phyloP scores from a whole-genome alignment of 192 early-diverging fungal genomes.

The Oehlia diaphana region DNA sequence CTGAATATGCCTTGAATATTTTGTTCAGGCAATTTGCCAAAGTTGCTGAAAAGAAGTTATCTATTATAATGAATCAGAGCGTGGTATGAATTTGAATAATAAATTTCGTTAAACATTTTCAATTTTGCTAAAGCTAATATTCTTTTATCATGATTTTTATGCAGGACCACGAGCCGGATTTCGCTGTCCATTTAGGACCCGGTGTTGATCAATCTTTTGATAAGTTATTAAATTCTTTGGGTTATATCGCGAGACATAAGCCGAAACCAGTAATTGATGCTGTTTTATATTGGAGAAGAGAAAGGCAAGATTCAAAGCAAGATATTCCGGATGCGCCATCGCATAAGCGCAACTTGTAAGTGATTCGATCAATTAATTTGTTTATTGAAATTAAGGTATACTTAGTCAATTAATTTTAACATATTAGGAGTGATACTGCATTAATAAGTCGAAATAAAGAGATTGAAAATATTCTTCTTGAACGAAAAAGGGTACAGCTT shows the following conservation, averaged over 20 bases:
- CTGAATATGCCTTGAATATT: slow-evolving; percentile 57
- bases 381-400: neutral
- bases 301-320: slow-evolving; percentile 56
- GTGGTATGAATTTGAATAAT: slow-evolving; percentile 33
- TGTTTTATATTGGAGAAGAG: slow-evolving; percentile 75
- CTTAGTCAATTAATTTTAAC: neutral
- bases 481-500: slow-evolving; percentile 58
- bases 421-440: slow-evolving; percentile 29
- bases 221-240: slow-evolving; percentile 73
- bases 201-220: slow-evolving; percentile 82
- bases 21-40: slow-evolving; percentile 61
- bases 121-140: slow-evolving; percentile 8
- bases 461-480: slow-evolving; percentile 56
- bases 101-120: neutral
- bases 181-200: slow-evolving; percentile 56
- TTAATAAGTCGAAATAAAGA: slow-evolving; percentile 45
- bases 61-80: slow-evolving; percentile 39
- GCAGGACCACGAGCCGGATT: slow-evolving; percentile 67
- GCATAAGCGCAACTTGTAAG: slow-evolving; percentile 30
- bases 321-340: slow-evolving; percentile 35
- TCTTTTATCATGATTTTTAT: slow-evolving; percentile 2
- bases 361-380: neutral
- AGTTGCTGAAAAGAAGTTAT: slow-evolving; percentile 57
- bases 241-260: slow-evolving; percentile 77
- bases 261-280: slow-evolving; percentile 84